These are phyloP conservation scores for Hymenoscyphus scutula DNA, from an alignment of 2,329 filamentous ascomycete species.

Conservation along the genomic window DNA sequence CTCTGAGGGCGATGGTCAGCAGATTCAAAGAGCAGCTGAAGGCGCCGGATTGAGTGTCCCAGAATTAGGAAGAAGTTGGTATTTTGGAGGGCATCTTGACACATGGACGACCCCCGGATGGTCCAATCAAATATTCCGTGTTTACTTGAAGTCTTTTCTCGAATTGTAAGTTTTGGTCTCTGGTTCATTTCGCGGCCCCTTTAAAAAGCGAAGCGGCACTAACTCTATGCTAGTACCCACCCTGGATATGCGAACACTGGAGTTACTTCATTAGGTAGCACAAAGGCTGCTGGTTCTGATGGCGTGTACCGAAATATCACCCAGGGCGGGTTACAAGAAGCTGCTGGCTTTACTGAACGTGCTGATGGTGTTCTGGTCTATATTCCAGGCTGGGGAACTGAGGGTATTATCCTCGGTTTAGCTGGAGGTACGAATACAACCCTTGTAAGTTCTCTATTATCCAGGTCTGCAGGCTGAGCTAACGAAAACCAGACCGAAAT, in stretches of 20 bases:
- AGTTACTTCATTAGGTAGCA: conserved; percentile 52
- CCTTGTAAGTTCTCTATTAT: conserved; percentile 49
- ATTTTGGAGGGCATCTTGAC: conserved; percentile 76
- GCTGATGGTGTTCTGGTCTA: conserved; percentile 73
- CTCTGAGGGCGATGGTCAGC: conserved; percentile 52
- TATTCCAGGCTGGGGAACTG: conserved; percentile 69
- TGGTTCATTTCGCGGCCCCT: neutral
- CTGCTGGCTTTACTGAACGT: conserved; percentile 66
- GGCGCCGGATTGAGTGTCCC: conserved; percentile 70
- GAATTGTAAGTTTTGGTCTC: conserved; percentile 50
- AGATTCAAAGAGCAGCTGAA: conserved; percentile 69
- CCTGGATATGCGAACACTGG: conserved; percentile 65
- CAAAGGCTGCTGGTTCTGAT: conserved; percentile 55
- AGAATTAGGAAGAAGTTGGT: conserved; percentile 69
- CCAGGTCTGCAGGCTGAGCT: conserved; percentile 36
- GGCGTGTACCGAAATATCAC: conserved; percentile 75
- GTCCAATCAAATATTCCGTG: conserved; percentile 60
- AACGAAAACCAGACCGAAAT: conserved; percentile 50
- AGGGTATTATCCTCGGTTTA: conserved; percentile 69
- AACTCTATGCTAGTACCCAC: conserved; percentile 48
- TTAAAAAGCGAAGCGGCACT: neutral
- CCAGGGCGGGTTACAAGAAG: conserved; percentile 63
- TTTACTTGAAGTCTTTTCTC: conserved; percentile 71
- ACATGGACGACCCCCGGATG: conserved; percentile 55
- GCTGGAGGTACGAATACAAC: conserved; percentile 68